A percentile compares a stretch with the other conserved stretches of the same genome.
Evolutionary conservation across 768 basidiomycete genomes (phyloP).

Genomic region (Infundibulicybe gibba): DNA sequence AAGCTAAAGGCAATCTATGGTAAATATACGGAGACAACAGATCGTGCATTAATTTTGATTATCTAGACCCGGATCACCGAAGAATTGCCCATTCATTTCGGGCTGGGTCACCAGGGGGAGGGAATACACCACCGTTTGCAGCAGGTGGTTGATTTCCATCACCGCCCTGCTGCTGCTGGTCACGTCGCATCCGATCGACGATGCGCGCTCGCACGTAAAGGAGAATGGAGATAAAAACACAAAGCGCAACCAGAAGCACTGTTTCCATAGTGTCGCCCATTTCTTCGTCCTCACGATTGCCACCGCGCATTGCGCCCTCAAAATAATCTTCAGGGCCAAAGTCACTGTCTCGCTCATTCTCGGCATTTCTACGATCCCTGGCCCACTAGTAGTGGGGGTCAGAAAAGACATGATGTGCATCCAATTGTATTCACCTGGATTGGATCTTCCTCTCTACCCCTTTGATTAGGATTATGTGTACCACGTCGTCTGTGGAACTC

Average conservation of each 20-base stretch:
- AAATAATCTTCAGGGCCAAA: slow-evolving; percentile 83
- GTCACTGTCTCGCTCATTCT: slow-evolving; percentile 70
- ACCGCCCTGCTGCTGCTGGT: slow-evolving; percentile 47
- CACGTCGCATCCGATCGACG: slow-evolving; percentile 66
- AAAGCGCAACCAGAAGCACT: slow-evolving; percentile 70
- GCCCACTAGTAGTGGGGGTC: slow-evolving; percentile 57
- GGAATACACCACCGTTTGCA: slow-evolving; percentile 50
- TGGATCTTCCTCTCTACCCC: slow-evolving; percentile 63
- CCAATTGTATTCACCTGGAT: slow-evolving; percentile 48
- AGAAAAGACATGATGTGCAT: background rate
- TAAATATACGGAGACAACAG: slow-evolving; percentile 8
- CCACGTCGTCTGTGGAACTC: slow-evolving; percentile 62
- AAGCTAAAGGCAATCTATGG: background rate
- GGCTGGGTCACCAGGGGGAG: slow-evolving; percentile 60
- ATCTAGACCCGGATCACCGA: slow-evolving; percentile 31
- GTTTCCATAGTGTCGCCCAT: slow-evolving; percentile 77
- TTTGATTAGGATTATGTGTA: slow-evolving; percentile 28
- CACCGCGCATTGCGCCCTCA: slow-evolving; percentile 60
- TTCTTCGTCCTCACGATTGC: slow-evolving; percentile 59
- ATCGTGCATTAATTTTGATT: slow-evolving; percentile 10
- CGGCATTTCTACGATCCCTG: slow-evolving; percentile 65
- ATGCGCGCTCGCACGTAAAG: slow-evolving; percentile 80
- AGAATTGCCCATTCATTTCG: slow-evolving; percentile 65
- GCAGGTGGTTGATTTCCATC: slow-evolving; percentile 31
- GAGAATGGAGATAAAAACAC: slow-evolving; percentile 67